Conservation (phyloP, 495 filamentous ascomycete species). For the Echria macrotheca region DNA sequence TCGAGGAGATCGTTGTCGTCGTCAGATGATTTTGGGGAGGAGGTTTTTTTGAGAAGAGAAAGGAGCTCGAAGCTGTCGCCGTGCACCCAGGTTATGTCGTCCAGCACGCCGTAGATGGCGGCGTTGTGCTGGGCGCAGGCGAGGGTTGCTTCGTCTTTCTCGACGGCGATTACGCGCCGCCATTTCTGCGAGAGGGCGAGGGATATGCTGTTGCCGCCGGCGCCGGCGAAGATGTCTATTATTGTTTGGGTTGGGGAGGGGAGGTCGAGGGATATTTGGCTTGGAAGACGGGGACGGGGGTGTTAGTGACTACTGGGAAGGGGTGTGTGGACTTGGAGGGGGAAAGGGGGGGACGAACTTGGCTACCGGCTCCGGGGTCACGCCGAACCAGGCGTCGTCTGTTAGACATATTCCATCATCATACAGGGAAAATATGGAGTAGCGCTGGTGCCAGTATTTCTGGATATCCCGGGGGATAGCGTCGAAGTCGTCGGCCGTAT, state of each 20-base stretch:
- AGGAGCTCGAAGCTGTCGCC: conserved; percentile 71
- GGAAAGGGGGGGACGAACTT: conserved; percentile 41
- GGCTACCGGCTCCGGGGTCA: conserved; percentile 88
- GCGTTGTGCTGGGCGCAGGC: conserved; percentile 92
- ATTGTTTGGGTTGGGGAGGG: conserved; percentile 45
- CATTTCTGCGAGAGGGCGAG: conserved; percentile 75
- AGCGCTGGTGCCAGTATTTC: conserved; percentile 85
- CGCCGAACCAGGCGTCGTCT: conserved; percentile 89
- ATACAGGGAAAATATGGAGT: conserved; percentile 76
- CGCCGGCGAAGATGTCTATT: conserved; percentile 85
- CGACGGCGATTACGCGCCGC: conserved; percentile 79
- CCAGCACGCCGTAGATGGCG: conserved; percentile 71
- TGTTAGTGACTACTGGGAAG: conserved; percentile 1
- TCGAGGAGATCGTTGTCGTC: not conserved
- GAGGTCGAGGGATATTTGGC: conserved; percentile 75
- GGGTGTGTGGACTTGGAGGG: not conserved
- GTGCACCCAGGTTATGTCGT: conserved; percentile 71
- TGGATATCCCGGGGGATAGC: conserved; percentile 73
- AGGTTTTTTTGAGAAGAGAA: conserved; percentile 22
- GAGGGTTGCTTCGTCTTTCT: conserved; percentile 69
- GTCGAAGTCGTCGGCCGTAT: conserved; percentile 50
- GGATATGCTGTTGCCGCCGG: conserved; percentile 91
- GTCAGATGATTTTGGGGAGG: too few relatives aligned
- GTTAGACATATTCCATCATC: conserved; percentile 86
- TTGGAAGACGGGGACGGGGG: too few relatives aligned